Evolutionary conservation across 2,329 filamentous ascomycete genomes (phyloP).

Genomic region (Penicillium occitanis): DNA sequence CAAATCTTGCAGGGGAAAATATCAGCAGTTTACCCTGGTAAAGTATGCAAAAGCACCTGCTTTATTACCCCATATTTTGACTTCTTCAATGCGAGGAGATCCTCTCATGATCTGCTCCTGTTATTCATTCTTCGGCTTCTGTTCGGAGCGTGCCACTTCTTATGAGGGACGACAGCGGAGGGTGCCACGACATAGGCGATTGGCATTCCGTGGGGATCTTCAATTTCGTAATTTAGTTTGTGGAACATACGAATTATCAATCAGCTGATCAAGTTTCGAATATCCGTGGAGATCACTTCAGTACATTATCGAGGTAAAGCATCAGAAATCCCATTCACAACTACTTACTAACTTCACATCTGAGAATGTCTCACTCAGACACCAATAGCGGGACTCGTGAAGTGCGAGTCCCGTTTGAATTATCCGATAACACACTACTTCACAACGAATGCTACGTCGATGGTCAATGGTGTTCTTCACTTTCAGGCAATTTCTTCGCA

Average conservation of each 20-base stretch:
- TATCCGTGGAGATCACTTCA: neutral
- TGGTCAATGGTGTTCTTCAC: conserved; percentile 48
- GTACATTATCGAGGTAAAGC: neutral
- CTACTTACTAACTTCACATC: neutral
- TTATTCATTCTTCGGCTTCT: neutral
- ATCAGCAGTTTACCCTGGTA: neutral
- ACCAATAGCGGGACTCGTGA: neutral
- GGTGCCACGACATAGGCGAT: neutral
- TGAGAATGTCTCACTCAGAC: neutral
- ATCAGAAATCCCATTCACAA: neutral
- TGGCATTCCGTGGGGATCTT: neutral
- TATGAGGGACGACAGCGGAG: neutral
- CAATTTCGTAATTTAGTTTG: neutral
- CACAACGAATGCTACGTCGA: conserved; percentile 53
- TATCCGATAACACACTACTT: conserved; percentile 50
- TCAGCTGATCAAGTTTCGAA: neutral
- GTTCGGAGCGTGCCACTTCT: neutral
- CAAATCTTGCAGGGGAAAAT: neutral
- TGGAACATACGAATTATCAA: neutral
- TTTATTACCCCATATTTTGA: neutral
- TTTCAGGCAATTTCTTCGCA: conserved; percentile 51
- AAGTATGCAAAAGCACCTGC: neutral
- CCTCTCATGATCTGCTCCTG: neutral
- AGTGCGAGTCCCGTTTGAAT: conserved; percentile 4
- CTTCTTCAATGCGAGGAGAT: neutral